Evolutionary conservation across 176 grass and related monocot genomes (phyloP).

Genomic region (Leersia perrieri): DNA sequence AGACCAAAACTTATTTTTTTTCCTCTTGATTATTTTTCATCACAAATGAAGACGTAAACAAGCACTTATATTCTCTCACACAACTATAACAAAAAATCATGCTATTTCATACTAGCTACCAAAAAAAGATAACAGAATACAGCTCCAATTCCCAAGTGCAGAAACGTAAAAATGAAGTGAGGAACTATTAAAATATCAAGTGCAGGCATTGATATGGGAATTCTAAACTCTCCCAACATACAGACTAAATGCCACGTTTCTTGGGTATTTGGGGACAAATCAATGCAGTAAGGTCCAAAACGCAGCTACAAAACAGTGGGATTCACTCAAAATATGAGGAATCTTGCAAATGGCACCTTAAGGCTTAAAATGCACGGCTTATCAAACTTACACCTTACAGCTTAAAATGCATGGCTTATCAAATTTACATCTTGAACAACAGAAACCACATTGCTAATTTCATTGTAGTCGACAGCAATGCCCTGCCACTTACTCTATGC

Average conservation of each 20-base stretch:
- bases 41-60: background rate
- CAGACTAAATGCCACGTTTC: constrained; percentile 1
- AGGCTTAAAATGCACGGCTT: background rate
- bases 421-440: background rate
- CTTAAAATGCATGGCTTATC: background rate
- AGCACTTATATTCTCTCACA: background rate
- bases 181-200: background rate
- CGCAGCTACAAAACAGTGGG: background rate
- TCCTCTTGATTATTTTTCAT: background rate
- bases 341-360: background rate
- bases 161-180: background rate
- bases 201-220: background rate
- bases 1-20: constrained; percentile 5
- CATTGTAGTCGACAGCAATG: background rate
- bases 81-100: background rate
- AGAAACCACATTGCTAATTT: background rate
- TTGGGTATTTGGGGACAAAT: background rate
- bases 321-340: background rate
- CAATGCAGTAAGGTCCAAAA: background rate
- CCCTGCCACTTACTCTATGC: background rate
- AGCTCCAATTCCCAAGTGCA: background rate
- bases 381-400: background rate
- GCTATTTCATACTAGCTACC: background rate
- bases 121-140: constrained; percentile 2
- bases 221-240: background rate